A percentile compares a stretch with the other conserved stretches of the same genome.
Evolutionary conservation across 2,329 filamentous ascomycete species (phyloP).

Genomic region (Leptosphaerulina australis): DNA sequence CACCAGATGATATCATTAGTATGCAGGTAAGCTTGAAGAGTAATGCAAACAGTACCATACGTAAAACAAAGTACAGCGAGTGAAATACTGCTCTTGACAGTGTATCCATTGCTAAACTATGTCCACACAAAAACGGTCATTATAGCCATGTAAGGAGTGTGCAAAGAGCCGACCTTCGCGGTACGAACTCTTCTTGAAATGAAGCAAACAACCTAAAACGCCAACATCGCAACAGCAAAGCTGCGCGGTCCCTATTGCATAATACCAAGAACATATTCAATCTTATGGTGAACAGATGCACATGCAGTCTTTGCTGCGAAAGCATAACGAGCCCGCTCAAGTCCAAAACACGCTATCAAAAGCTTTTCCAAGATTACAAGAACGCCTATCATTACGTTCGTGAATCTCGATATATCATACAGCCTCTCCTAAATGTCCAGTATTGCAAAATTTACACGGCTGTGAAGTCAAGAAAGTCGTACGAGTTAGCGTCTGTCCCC

Average conservation of each 20-base stretch:
- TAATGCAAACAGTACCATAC: background rate
- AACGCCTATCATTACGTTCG: conserved; percentile 39
- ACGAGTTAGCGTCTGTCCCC: conserved; percentile 36
- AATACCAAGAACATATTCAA: conserved; percentile 13
- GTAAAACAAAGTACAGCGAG: background rate
- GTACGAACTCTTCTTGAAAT: conserved; percentile 5
- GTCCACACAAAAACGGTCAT: background rate
- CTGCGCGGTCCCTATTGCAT: conserved; percentile 14
- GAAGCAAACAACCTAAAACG: conserved; percentile 6
- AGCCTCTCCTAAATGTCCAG: conserved; percentile 20
- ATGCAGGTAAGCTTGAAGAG: no score
- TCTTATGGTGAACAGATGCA: conserved; percentile 15
- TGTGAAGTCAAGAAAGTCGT: conserved; percentile 46
- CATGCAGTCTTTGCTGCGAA: conserved; percentile 13
- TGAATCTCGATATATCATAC: conserved; percentile 39
- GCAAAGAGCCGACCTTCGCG: conserved; percentile 1
- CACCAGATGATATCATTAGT: background rate
- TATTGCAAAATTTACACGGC: conserved; percentile 26
- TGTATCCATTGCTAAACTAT: conserved; percentile 3
- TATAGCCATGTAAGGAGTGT: conserved; percentile 7
- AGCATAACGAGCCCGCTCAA: conserved; percentile 17
- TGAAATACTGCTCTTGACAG: conserved; percentile 6
- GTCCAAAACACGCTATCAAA: conserved; percentile 9
- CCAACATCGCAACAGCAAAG: conserved; percentile 15
- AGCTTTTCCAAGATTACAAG: conserved; percentile 13